Base-by-base conservation (phyloP, 2,329 filamentous ascomycete genomes). In the Cercospora nicotianae region DNA sequence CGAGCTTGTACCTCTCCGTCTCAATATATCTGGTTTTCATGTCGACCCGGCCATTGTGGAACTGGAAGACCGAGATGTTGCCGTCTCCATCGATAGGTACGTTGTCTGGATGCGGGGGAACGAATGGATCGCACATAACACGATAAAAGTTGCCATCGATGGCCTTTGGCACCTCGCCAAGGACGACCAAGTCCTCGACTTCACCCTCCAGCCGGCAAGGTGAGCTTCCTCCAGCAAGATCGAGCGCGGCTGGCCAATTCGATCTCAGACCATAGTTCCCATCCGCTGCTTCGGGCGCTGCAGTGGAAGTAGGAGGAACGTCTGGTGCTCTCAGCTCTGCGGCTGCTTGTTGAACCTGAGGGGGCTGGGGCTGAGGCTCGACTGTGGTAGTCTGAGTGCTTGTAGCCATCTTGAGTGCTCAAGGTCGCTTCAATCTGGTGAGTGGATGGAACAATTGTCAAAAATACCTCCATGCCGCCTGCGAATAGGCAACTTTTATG, bases 61-160 rank as follows among this genome's bases (percentile, higher is more conserved):
- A 81, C 0, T 75, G 75, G 59, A 83, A 80, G 0, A 80, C 80
- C 2, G 79, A 80, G 5, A 83, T 79, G 18, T 77, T 79, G 1
- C 81, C 81, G 64, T 83, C 81, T 28, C 81, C 81, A 63, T 82
- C 81, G 74, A 83, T 80, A 60, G 81, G 81, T 16, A 82, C 82
- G 68, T 88, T 85, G 85, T 83, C 73, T 86, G 84, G 70, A 83
- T 72, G 1, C 83, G 86, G n/a, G 84, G 85, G 73, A 84, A 87
- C 28, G 81, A 80, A 71, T 83, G 81, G 83, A 72, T 86, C 84
- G 18, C 83, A 83, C 77, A 86, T 84, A n/a, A 86, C 79, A 3
- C 84, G 81, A 60, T 78, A 79, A 61, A 78, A 79, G 2, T 75
- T 78, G 5, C 78, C 78, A 23, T 76, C 71, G 30, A 79, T 76